Evolutionary conservation across 768 basidiomycete species (phyloP), one percentile per base, ranked within the genome.

Genomic region (Favolaschia claudopus): DNA sequence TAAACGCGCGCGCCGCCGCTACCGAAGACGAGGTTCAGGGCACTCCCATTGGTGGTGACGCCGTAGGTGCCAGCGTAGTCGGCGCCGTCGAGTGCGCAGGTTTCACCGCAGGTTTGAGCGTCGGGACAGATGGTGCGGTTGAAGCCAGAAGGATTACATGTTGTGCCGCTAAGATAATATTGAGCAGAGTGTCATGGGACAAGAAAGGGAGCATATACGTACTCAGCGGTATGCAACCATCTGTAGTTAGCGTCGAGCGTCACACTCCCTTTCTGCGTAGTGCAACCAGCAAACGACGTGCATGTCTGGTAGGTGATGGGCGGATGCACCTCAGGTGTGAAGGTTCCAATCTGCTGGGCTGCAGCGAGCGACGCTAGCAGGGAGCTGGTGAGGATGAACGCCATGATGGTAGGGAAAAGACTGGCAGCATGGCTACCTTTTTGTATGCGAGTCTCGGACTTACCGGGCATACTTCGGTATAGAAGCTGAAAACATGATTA

Each of bases 211-310:
- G 49, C 44, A 32, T 42, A 45, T 49, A 24, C 39, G 34, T 74
- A 67, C 46, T 48, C 40, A 45, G 62, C 64, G 43, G 53, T 64
- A 60, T 74, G 70, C 33, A 76, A 56, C 72, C 72, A 77, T 31
- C 76, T 74, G 75, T 74, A 77, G 70, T 77, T 76, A 43, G 73
- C 58, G 64, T 77, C 77, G 66, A 78, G 72, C 29, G 71, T 72
- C 57, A 78, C 69, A 40, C 44, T 47, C 24, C 58, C 58, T 19
- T 39, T 31, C 31, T 51, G 47, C 38, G 67, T 67, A 33, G 62
- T 66, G 67, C 74, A 75, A 25, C 52, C 59, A 36, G 10, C 28
- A 31, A 47, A 55, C 29, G 68, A 50, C 17, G 72, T 68, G 65
- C 77, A 79, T 44, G 69, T 67, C 55, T 74, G 67, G 55, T 66